These are phyloP conservation scores for Diplodia sapinea DNA, from an alignment of 2,329 filamentous ascomycete genomes.

Conservation along the genomic window DNA sequence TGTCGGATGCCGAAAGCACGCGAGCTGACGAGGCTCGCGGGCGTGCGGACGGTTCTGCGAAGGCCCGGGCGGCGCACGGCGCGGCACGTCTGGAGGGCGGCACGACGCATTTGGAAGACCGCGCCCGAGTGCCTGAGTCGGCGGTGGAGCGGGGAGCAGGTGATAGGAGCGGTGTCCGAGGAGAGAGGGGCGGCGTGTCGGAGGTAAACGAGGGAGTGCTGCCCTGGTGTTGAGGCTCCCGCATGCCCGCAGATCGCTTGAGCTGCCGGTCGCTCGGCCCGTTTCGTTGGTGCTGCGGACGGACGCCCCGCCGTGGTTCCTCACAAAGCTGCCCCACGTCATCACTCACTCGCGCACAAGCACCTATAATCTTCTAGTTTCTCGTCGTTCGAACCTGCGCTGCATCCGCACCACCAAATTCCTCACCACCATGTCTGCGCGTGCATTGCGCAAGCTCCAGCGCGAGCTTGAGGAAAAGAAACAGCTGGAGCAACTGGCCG, in stretches of 20 bases:
- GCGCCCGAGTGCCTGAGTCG: conserved; percentile 22
- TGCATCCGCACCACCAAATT: background rate
- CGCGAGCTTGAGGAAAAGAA: conserved; percentile 65
- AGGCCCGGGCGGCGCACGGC: conserved; percentile 69
- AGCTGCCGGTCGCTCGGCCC: conserved; percentile 16
- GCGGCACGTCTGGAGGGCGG: conserved; percentile 70
- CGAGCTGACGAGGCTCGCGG: conserved; percentile 53
- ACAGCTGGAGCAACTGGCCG: conserved; percentile 49
- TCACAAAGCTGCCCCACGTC: conserved; percentile 25
- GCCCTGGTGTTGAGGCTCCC: conserved; percentile 29
- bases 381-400: background rate
- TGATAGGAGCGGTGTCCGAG: conserved; percentile 12
- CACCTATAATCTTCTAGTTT: background rate
- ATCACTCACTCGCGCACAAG: conserved; percentile 15
- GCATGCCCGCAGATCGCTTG: conserved; percentile 22
- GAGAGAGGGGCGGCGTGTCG: background rate
- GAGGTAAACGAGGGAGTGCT: conserved; percentile 22
- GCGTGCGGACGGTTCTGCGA: conserved; percentile 60
- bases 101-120: conserved; percentile 70
- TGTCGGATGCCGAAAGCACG: conserved; percentile 51
- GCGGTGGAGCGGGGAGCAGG: conserved; percentile 8
- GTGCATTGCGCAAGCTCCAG: conserved; percentile 69
- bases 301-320: background rate
- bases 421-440: conserved; percentile 62
- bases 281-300: background rate